Percentiles rank a stretch among this genome's conserved stretches.
These are phyloP conservation scores for Blastobotrys petasosporus DNA, from an alignment of 1,139 yeast genomes.

Conservation along the genomic window DNA sequence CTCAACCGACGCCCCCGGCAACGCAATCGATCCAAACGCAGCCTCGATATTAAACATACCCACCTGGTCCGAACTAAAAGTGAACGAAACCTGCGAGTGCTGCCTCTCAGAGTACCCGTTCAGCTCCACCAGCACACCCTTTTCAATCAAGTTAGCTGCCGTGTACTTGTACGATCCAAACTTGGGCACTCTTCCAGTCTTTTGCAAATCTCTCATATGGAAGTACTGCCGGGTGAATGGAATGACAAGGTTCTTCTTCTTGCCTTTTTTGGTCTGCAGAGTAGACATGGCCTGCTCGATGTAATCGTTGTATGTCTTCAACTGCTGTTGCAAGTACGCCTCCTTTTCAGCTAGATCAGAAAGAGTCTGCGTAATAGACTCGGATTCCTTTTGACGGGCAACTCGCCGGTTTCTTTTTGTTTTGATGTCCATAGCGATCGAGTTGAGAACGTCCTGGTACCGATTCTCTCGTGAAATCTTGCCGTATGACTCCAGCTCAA, in stretches of 20 bases:
- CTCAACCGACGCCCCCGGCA: slow-evolving; percentile 49
- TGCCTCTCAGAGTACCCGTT: slow-evolving; percentile 44
- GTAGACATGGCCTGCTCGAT: slow-evolving; percentile 61
- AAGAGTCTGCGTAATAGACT: slow-evolving; percentile 54
- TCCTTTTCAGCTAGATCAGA: slow-evolving; percentile 58
- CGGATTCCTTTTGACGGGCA: slow-evolving; percentile 56
- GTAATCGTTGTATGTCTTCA: slow-evolving; percentile 61
- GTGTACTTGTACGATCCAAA: slow-evolving; percentile 83
- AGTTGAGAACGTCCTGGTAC: slow-evolving; percentile 74
- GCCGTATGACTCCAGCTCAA: slow-evolving; percentile 70
- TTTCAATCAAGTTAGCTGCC: slow-evolving; percentile 69
- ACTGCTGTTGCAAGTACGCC: slow-evolving; percentile 51
- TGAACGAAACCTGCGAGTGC: slow-evolving; percentile 64
- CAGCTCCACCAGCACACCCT: slow-evolving; percentile 57
- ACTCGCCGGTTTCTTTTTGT: slow-evolving; percentile 68
- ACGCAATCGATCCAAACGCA: slow-evolving; percentile 41
- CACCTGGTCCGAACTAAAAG: slow-evolving; percentile 69
- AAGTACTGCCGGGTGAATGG: slow-evolving; percentile 77
- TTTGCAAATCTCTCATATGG: slow-evolving; percentile 66
- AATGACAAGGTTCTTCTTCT: slow-evolving; percentile 45
- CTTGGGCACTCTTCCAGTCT: slow-evolving; percentile 60
- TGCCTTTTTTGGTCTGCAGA: slow-evolving; percentile 50
- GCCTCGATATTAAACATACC: slow-evolving; percentile 72
- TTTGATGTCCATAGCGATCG: slow-evolving; percentile 78
- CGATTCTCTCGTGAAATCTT: slow-evolving; percentile 60